A percentile compares a stretch with the other conserved stretches of the same genome.
Evolutionary conservation across 139 green algal species (phyloP).

Genomic region (Chlamydomonas applanata): DNA sequence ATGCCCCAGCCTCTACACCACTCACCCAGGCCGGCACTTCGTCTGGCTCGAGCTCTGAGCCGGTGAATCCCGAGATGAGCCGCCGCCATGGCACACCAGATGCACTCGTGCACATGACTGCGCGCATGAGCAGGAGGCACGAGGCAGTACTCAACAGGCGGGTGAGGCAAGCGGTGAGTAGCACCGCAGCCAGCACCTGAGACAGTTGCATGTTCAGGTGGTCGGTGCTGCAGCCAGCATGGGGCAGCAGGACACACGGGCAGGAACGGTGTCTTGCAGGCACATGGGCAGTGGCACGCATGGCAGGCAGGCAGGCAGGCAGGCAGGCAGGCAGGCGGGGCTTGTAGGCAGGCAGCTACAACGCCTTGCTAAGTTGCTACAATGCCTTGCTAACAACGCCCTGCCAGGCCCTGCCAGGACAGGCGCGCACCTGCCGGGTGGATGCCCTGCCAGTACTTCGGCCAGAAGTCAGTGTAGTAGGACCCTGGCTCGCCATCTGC

Average conservation of each 20-base stretch:
- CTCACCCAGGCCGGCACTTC: constrained; percentile 66
- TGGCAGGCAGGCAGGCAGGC: no score
- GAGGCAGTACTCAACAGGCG: no score
- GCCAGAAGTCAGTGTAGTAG: constrained; percentile 24
- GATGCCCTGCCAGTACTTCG: constrained; percentile 32
- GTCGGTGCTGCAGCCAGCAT: no score
- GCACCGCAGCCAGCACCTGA: not conserved
- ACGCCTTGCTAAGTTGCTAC: no score
- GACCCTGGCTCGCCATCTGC: not conserved
- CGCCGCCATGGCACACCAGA: constrained; percentile 34
- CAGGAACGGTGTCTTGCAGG: no score
- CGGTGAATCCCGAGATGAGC: constrained; percentile 30
- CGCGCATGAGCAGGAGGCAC: not conserved
- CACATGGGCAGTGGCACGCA: no score
- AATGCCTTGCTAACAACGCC: no score
- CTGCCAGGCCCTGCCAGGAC: no score
- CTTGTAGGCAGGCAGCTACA: no score
- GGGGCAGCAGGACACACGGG: no score
- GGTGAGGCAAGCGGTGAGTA: no score
- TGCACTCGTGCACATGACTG: constrained; percentile 33
- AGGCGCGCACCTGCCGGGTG: constrained; percentile 24
- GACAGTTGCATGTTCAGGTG: not conserved
- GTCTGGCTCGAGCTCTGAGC: constrained; percentile 40
- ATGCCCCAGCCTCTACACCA: not conserved
- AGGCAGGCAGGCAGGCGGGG: no score